phyloP scores from a whole-genome alignment of 352 stramenopile genomes.

The Heterotrichella gracilis region DNA sequence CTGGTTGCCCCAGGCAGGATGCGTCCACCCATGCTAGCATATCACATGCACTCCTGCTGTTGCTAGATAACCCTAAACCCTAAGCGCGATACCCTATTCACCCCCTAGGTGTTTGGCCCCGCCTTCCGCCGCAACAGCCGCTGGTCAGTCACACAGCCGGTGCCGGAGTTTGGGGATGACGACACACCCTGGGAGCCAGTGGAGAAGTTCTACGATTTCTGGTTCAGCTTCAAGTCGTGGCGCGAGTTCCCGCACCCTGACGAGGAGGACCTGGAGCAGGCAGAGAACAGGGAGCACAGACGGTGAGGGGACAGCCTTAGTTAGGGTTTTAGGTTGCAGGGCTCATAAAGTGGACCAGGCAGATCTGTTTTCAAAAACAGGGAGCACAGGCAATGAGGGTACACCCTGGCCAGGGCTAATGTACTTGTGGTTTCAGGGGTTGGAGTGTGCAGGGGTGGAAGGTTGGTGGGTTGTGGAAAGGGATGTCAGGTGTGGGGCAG shows the following conservation, averaged over 20 bases:
- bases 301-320: too few relatives aligned
- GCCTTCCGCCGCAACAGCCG: slow-evolving; percentile 35
- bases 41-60: not conserved
- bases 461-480: too few relatives aligned
- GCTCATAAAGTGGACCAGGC: too few relatives aligned
- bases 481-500: too few relatives aligned
- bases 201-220: slow-evolving; percentile 41
- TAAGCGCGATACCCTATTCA: not conserved
- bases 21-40: slow-evolving; percentile 12
- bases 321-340: too few relatives aligned
- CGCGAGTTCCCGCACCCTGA: slow-evolving; percentile 30
- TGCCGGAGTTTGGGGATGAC: slow-evolving; percentile 28
- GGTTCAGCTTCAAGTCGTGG: slow-evolving; percentile 38
- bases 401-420: too few relatives aligned
- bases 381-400: too few relatives aligned
- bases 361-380: too few relatives aligned
- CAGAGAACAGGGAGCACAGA: slow-evolving; percentile 33
- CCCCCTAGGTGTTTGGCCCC: slow-evolving; percentile 26
- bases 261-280: slow-evolving; percentile 29
- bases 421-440: too few relatives aligned
- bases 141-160: slow-evolving; percentile 29
- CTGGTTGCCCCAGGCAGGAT: slow-evolving; percentile 13
- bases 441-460: too few relatives aligned
- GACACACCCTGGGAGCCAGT: slow-evolving; percentile 30
- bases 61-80: not conserved